phyloP scores from a whole-genome alignment of 345 rosid genomes.

The Acer negundo region DNA sequence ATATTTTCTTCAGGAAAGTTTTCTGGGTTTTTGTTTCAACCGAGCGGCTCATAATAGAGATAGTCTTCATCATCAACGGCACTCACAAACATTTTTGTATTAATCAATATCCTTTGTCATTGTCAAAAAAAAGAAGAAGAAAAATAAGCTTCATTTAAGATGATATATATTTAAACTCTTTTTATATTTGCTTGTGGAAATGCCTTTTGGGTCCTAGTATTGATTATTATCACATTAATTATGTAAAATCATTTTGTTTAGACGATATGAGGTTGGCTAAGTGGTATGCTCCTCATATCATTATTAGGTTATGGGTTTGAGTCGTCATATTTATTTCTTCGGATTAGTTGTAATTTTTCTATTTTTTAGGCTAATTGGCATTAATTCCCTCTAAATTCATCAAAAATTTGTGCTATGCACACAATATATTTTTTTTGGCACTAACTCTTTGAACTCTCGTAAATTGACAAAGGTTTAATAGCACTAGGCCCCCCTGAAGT shows the following conservation, averaged over 20 bases:
- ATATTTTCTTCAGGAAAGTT: background rate
- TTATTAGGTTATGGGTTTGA: too few species aligned
- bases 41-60: background rate
- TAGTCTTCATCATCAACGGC: background rate
- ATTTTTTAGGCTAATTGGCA: too few species aligned
- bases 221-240: background rate
- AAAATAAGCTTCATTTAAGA: background rate
- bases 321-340: too few species aligned
- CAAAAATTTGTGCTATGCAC: too few species aligned
- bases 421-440: too few species aligned
- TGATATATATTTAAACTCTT: background rate
- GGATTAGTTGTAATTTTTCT: too few species aligned
- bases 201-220: background rate
- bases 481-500: too few species aligned
- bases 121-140: background rate
- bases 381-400: too few species aligned
- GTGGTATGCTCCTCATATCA: too few species aligned
- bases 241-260: background rate
- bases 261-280: background rate
- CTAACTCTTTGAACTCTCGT: too few species aligned
- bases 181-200: background rate
- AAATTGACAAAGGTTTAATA: too few species aligned
- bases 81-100: constrained; percentile 4
- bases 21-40: constrained; percentile 4
- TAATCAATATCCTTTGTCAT: background rate